These are phyloP conservation scores for Omphalea diandra DNA, from an alignment of 441 rosid species.

Conservation along the genomic window DNA sequence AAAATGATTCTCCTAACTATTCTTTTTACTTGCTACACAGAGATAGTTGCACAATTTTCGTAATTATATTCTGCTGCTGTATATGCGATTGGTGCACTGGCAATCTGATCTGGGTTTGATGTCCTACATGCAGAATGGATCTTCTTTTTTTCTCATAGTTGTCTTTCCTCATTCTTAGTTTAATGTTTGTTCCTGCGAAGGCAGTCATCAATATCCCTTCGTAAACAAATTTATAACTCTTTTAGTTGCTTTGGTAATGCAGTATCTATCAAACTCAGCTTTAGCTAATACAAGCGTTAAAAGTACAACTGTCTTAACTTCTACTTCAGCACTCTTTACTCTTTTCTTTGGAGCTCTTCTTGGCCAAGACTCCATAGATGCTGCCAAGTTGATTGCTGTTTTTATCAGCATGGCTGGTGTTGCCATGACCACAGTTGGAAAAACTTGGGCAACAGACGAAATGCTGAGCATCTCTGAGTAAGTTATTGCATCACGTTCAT, in stretches of 20 bases:
- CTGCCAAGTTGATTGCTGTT: slow-evolving; percentile 55
- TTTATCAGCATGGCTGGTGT: slow-evolving; percentile 63
- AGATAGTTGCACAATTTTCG: neutral
- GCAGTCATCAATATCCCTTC: neutral
- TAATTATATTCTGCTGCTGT: neutral
- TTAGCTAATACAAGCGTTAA: slow-evolving; percentile 69
- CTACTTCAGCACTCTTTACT: slow-evolving; percentile 70
- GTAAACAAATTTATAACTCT: neutral
- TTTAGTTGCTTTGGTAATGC: slow-evolving; percentile 29
- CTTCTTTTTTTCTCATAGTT: neutral
- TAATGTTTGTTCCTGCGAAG: neutral
- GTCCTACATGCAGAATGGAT: neutral
- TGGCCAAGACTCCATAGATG: slow-evolving; percentile 51
- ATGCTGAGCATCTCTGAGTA: slow-evolving; percentile 41
- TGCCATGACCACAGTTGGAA: slow-evolving; percentile 65
- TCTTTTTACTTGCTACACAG: neutral
- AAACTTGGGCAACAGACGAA: slow-evolving; percentile 62
- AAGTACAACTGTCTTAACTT: slow-evolving; percentile 60
- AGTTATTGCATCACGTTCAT: slow-evolving; percentile 17
- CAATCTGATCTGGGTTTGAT: neutral
- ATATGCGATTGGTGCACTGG: neutral
- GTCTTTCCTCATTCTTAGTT: neutral
- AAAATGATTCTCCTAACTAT: neutral
- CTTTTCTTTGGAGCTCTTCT: slow-evolving; percentile 62
- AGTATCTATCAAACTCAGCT: slow-evolving; percentile 59